Base-by-base conservation (phyloP, 2,329 filamentous ascomycete genomes). In the Colletotrichum echinochloae region DNA sequence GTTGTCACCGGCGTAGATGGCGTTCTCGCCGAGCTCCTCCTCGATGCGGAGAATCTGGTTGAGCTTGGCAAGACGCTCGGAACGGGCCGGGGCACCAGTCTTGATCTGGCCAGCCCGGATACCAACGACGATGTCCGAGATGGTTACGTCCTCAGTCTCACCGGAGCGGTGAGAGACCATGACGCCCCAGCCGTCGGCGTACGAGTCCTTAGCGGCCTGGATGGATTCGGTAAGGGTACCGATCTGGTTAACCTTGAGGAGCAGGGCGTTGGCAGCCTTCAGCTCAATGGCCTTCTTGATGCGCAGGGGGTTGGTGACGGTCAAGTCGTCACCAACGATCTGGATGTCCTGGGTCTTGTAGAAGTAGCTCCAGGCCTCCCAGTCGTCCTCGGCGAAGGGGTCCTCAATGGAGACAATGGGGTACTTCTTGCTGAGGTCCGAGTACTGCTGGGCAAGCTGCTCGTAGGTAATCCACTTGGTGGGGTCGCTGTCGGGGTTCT, bases 311-410 rank as follows among this genome's bases (percentile, higher is more conserved):
- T 99, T 99, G 85, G 96, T 99, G 85, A 99, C 96, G 76, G 96
- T 98, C 89, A 99, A 86, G 82, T 99, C 96, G 82, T 99, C 96
- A 87, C 92, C 96, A 76, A 99, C 96, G 81, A 99, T 94, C 90
- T 99, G 96, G 89, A 97, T 95, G 85, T 98, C 91, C 81, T 94
- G 94, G 79, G 94, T 96, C 93, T 98, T 98, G 92, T 92, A 97
- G 92, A 98, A 99, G 92, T 98, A 97, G 91, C 94, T 97, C 96
- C 96, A 99, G 73, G 96, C 96, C 90, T 98, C 95, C 96, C 96
- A 99, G 89, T 99, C 96, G 80, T 98, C 96, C 90, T 99, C 96
- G 75, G 94, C 95, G 86, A 99, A 99, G 82, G 96, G 96, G 83
- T 99, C 96, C 88, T 99, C 96, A 78, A 99, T 98, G 84, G 90